These are phyloP conservation scores for Avicennia marina DNA, from an alignment of 257 asterid genomes.

Conservation along the genomic window DNA sequence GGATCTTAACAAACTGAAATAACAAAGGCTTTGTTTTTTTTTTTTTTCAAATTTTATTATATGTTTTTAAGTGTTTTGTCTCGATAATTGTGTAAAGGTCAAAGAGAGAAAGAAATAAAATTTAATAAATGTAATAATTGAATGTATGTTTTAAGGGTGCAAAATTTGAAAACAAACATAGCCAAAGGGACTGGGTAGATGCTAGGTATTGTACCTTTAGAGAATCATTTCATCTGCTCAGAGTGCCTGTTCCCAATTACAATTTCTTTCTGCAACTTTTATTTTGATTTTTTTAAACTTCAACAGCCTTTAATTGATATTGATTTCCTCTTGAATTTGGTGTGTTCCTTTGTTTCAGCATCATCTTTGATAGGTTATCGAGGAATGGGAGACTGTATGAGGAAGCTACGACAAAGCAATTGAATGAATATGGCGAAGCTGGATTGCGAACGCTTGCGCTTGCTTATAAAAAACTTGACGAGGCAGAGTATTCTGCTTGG, in stretches of 20 bases:
- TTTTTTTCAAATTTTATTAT: too few relatives aligned
- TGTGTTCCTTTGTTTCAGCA: constrained; percentile 51
- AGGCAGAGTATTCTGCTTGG: constrained; percentile 77
- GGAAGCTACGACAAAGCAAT: constrained; percentile 76
- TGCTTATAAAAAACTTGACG: constrained; percentile 83
- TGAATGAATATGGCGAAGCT: constrained; percentile 91
- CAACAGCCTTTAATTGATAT: constrained; percentile 7
- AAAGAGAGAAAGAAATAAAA: too few relatives aligned
- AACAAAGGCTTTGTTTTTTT: too few relatives aligned
- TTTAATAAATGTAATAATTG: too few relatives aligned
- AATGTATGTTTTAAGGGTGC: too few relatives aligned
- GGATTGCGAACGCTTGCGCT: constrained; percentile 94
- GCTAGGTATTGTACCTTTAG: constrained; percentile 1
- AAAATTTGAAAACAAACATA: too few relatives aligned
- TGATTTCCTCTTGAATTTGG: constrained; percentile 14
- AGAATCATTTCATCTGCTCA: background rate
- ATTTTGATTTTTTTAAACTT: background rate
- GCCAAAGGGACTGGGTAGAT: too few relatives aligned
- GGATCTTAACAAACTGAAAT: too few relatives aligned
- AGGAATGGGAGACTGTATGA: constrained; percentile 58
- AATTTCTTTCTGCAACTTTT: background rate
- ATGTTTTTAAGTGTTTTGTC: too few relatives aligned
- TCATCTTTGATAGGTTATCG: constrained; percentile 86
- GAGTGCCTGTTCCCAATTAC: background rate
- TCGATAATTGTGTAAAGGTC: too few relatives aligned